Evolutionary conservation across 768 basidiomycete genomes (phyloP), one percentile per base, ranked within the genome.

Genomic region (Asterophora lycoperdoides): DNA sequence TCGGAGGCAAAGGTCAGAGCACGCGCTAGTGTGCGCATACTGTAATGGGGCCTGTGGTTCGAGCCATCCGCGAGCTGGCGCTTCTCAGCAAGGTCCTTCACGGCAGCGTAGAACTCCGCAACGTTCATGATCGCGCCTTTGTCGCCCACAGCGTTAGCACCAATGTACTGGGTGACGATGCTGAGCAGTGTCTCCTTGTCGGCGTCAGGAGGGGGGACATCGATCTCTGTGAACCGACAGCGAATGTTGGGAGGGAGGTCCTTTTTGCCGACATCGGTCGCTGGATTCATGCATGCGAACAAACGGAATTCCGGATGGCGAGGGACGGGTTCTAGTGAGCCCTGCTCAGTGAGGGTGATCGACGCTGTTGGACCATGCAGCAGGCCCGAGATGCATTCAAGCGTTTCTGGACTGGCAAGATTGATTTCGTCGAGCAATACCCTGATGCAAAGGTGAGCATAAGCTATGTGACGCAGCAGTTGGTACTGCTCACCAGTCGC

Each of bases 221-320:
- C 93, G 46, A 98, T 81, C 64, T 98, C 96, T 1, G 93, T 96
- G 70, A 99, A 98, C 26, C 89, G 83, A 8, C 86, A 80, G 30
- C 94, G 84, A 41, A 98, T 89, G 59, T 86, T 86, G 4, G 89
- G 85, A 14, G 93, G 91, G 0, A 99, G 83, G 60, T 98, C 95
- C 60, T 93, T 96, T 73, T 98, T 99, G 29, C 96, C 96, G 11
- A 97, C 89, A 58, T 99, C 96, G 3, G 94, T 99, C 0, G 96
- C 96, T 4, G 96, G 96, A 62, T 99, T 99, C 96, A 99, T 99
- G 64, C 96, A 99, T 4, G 93, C 93, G 60, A 98, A 98, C 4
- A 98, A 75, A 15, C 95, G 88, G 72, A 99, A 99, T 59, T 95
- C 86, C 14, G 92, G 83, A 64, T 99, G 96, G 0, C 96, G 86